Base-by-base conservation (phyloP, 2,329 filamentous ascomycete genomes). In the Colletotrichum paranaense region DNA sequence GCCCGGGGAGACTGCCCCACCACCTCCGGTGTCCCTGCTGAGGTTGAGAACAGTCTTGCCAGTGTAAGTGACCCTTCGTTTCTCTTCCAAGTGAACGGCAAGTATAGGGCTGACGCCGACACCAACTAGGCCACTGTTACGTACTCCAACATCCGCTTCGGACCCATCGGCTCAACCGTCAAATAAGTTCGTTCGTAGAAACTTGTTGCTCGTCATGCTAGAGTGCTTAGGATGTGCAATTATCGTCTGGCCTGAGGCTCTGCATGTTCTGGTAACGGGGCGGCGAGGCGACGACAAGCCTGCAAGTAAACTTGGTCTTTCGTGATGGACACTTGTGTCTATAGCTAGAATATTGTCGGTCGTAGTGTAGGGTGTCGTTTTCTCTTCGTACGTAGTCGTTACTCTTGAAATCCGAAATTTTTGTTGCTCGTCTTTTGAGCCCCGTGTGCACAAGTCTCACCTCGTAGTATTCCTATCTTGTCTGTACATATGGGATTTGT, bases 111-210 rank as follows among this genome's bases (percentile, higher is more conserved):
- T 73, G 24, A 64, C 11, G 2, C 12, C 30, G 2, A 32, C 1
- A 16, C 26, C 9, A 46, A 24, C 22, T 55, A 80, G 75, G 78
- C 85, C 60, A 80, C 80, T 62, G 85, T 87, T 38, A 79, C 80
- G n/a, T 87, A 81, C 80, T 86, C 85, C 62, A 86, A 86, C 81
- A 86, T 87, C 79, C 84, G 82, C 78, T 81, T 84, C 73, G 85
- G 86, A 9, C 81, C 85, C 35, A 82, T 87, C 75, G 82, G 82
- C 68, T 84, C 82, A 5, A 87, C 85, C 56, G 85, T 77, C 52
- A 72, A 75, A 63, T 62, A 58, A 63, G 28, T 12, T 9, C 4
- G 14, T 14, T 16, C 35, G 6, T 19, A n/a, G 42, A n/a, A 49
- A n/a, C 19, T n/a, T n/a, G 19, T n/a, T n/a, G 19, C 19, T 49